These are phyloP conservation scores for Adansonia madagascariensis DNA, from an alignment of 441 rosid species.

Conservation along the genomic window DNA sequence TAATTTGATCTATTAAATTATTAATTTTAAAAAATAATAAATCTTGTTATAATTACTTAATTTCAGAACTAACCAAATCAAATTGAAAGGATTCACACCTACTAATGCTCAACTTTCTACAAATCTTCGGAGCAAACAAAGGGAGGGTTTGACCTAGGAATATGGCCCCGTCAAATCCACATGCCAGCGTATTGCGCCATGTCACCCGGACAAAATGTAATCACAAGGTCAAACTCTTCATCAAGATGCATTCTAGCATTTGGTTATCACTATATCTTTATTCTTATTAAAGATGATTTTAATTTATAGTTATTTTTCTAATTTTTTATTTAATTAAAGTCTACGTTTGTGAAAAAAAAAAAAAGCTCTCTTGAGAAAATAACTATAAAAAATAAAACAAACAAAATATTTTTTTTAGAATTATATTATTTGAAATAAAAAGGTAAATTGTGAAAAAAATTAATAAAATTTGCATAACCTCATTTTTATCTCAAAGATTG, in stretches of 20 bases:
- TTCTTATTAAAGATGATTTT: neutral
- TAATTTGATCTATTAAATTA: no score
- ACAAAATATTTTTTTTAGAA: neutral
- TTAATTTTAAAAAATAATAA: no score
- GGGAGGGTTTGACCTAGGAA: neutral
- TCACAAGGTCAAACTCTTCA: neutral
- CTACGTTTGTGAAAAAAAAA: neutral
- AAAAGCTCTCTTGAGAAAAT: no score
- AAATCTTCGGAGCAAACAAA: no score
- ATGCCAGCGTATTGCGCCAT: neutral
- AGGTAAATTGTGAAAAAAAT: neutral
- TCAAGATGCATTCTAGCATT: neutral
- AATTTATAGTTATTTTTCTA: neutral
- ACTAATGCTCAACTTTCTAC: no score
- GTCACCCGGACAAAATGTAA: neutral
- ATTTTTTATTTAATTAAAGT: neutral
- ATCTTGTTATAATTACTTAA: no score
- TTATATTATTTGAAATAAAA: neutral
- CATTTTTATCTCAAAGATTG: no score
- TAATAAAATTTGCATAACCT: conserved; percentile 32
- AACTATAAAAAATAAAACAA: neutral
- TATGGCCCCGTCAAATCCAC: neutral
- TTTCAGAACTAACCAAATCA: neutral
- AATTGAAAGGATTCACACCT: neutral
- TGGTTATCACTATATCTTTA: neutral